Evolutionary conservation across 1,284 basidiomycete species (phyloP).

Genomic region (Paramarasmius palmivorus): DNA sequence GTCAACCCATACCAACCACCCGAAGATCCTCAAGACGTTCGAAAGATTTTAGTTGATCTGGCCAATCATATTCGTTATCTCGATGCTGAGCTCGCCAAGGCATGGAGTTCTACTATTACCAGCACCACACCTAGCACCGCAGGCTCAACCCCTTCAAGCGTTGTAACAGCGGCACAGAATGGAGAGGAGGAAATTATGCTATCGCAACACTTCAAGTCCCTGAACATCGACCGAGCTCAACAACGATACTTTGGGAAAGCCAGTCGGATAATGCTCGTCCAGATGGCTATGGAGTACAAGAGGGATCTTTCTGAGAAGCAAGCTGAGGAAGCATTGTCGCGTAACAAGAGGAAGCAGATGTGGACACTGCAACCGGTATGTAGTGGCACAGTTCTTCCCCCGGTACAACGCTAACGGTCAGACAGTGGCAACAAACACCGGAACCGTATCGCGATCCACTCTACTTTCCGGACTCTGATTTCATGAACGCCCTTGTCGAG

Average conservation of each 20-base stretch:
- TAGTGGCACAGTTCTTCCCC: neutral
- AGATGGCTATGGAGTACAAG: conserved; percentile 51
- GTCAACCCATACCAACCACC: conserved; percentile 1
- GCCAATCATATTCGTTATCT: conserved; percentile 14
- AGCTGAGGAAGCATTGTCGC: neutral
- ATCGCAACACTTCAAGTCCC: conserved; percentile 9
- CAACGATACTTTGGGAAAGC: conserved; percentile 56
- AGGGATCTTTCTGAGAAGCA: conserved; percentile 29
- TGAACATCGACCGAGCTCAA: conserved; percentile 21
- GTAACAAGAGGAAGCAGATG: neutral
- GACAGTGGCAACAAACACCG: conserved; percentile 30
- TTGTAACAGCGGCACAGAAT: neutral
- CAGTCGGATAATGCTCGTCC: conserved; percentile 49
- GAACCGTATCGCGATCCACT: conserved; percentile 10
- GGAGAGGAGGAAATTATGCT: conserved; percentile 15
- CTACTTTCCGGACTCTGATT: conserved; percentile 50
- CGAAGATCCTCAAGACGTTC: conserved; percentile 17
- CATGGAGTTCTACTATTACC: neutral
- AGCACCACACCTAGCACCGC: neutral
- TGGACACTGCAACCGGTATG: conserved; percentile 19
- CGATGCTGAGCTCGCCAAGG: conserved; percentile 10
- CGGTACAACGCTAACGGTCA: neutral
- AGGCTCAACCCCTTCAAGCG: neutral
- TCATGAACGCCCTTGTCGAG: conserved; percentile 53
- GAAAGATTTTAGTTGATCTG: conserved; percentile 13